Evolutionary conservation across 106 monocot species (phyloP).

Genomic region (Iris macrosiphon): DNA sequence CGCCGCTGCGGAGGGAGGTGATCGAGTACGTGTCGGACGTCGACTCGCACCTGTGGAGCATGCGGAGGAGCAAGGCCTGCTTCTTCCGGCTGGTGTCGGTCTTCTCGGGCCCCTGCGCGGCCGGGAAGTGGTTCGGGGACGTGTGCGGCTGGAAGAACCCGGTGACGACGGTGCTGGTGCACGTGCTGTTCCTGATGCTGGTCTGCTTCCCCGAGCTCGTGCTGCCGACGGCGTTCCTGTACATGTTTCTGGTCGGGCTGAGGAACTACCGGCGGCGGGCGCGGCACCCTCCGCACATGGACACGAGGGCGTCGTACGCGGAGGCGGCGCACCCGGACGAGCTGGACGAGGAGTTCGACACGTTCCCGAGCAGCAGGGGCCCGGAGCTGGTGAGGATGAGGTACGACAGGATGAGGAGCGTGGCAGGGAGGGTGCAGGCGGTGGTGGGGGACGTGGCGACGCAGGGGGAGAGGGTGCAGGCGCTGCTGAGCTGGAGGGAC

Average conservation of each 20-base stretch:
- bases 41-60: conserved; percentile 55
- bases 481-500: conserved; percentile 71
- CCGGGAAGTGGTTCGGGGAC: conserved; percentile 49
- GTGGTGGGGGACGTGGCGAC: conserved; percentile 62
- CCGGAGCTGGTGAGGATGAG: conserved; percentile 37
- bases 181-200: conserved; percentile 50
- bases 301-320: conserved; percentile 44
- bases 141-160: conserved; percentile 69
- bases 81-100: conserved; percentile 51
- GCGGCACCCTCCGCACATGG: conserved; percentile 54
- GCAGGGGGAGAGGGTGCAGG: conserved; percentile 64
- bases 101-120: conserved; percentile 31
- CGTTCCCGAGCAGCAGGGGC: conserved; percentile 33
- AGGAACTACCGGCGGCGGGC: conserved; percentile 60
- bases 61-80: conserved; percentile 72
- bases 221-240: conserved; percentile 50
- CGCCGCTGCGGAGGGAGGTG: conserved; percentile 60
- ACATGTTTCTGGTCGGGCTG: conserved; percentile 47
- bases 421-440: conserved; percentile 53
- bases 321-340: conserved; percentile 42
- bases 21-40: conserved; percentile 65
- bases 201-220: conserved; percentile 60
- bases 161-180: conserved; percentile 47
- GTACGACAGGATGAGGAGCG: conserved; percentile 60
- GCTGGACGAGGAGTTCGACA: conserved; percentile 76